These are phyloP conservation scores for Eucalyptus erythrocorys DNA, from an alignment of 345 rosid genomes.

Conservation along the genomic window DNA sequence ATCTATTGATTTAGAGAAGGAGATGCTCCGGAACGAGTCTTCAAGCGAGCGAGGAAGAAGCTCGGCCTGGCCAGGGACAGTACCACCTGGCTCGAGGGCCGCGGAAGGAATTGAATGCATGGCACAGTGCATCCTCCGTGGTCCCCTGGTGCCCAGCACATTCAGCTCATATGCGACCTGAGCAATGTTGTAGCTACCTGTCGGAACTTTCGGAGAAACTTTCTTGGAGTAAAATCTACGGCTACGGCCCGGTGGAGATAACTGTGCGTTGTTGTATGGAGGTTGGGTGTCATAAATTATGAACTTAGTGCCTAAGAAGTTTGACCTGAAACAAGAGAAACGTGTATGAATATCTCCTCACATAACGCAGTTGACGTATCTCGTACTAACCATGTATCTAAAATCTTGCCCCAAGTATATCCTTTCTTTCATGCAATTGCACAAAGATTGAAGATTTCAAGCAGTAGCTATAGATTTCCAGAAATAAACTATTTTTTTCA, in stretches of 20 bases:
- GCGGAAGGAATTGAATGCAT: conserved; percentile 33
- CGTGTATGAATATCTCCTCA: neutral
- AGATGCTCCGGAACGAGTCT: conserved; percentile 40
- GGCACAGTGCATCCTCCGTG: conserved; percentile 37
- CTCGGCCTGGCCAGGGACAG: conserved; percentile 31
- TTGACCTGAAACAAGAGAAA: conserved; percentile 19
- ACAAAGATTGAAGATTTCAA: neutral
- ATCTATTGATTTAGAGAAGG: conserved; percentile 30
- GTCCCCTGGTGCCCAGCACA: conserved; percentile 39
- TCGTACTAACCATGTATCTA: neutral
- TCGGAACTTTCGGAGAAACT: conserved; percentile 39
- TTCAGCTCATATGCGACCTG: conserved; percentile 35
- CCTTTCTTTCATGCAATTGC: neutral
- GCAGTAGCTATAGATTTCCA: neutral
- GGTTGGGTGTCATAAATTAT: conserved; percentile 35
- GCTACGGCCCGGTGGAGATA: conserved; percentile 32
- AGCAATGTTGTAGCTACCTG: conserved; percentile 37
- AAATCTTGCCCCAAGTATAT: neutral
- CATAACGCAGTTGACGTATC: neutral
- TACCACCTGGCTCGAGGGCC: conserved; percentile 31
- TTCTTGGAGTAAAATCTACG: conserved; percentile 35
- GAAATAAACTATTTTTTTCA: neutral
- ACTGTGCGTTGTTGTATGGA: conserved; percentile 20
- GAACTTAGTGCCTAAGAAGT: conserved; percentile 39
- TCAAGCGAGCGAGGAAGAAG: conserved; percentile 27